These are phyloP conservation scores for Trichoderma breve DNA, from an alignment of 2,329 filamentous ascomycete genomes.

Conservation along the genomic window DNA sequence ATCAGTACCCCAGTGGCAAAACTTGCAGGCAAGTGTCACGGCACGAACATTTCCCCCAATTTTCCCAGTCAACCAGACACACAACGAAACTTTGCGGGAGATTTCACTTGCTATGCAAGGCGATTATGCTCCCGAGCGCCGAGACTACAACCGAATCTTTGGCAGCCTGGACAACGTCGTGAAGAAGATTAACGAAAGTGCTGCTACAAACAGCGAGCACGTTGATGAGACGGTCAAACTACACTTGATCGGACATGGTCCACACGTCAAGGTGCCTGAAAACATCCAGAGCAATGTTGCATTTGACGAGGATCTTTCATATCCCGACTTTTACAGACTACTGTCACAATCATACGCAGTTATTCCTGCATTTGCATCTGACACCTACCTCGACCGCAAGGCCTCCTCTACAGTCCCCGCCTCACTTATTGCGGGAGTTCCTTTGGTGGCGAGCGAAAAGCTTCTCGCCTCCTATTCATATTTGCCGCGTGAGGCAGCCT, in stretches of 20 bases:
- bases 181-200: not conserved
- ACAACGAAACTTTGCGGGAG: not conserved
- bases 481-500: slow-evolving; percentile 3
- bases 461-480: slow-evolving; percentile 11
- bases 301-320: slow-evolving; percentile 14
- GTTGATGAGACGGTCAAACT: not conserved
- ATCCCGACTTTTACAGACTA: slow-evolving; percentile 12
- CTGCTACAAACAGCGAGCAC: not conserved
- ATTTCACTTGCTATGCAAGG: slow-evolving; percentile 12
- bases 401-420: slow-evolving; percentile 13
- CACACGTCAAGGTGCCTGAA: slow-evolving; percentile 1
- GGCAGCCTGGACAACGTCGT: slow-evolving; percentile 11
- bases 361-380: slow-evolving; percentile 15
- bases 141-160: slow-evolving; percentile 14
- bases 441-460: slow-evolving; percentile 4
- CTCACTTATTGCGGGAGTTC: slow-evolving; percentile 12
- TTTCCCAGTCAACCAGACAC: slow-evolving; percentile 12
- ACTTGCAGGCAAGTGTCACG: slow-evolving; percentile 12
- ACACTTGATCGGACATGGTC: slow-evolving; percentile 9
- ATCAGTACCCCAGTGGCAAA: slow-evolving; percentile 8
- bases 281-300: not conserved
- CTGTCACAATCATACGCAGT: slow-evolving; percentile 13
- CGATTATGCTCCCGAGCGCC: slow-evolving; percentile 15
- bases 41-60: slow-evolving; percentile 13
- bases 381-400: slow-evolving; percentile 13